phyloP scores from a whole-genome alignment of 202 grass and related monocot species.

The Eragrostis tef region DNA sequence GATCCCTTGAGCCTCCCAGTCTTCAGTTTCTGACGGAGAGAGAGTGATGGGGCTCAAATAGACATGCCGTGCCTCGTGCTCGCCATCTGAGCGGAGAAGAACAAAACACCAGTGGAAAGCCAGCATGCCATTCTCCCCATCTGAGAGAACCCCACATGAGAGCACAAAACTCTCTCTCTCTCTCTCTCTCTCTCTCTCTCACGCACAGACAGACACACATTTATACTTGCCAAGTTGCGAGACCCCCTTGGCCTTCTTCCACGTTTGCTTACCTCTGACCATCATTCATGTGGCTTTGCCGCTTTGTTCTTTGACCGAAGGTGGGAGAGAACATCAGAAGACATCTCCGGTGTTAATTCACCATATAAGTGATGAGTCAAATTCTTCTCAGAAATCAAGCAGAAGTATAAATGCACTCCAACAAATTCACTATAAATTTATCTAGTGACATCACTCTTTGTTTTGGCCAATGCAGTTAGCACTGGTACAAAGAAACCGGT shows the following conservation, averaged over 20 bases:
- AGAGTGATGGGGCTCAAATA: not conserved
- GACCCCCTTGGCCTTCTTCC: not conserved
- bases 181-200: not conserved
- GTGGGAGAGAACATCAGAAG: not conserved
- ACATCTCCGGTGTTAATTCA: no score
- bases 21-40: not conserved
- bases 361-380: not conserved
- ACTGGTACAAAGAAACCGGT: not conserved
- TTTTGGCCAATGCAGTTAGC: not conserved
- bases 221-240: slow-evolving; percentile 34
- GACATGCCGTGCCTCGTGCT: not conserved
- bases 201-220: no score
- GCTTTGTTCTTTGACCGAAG: not conserved
- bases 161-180: not conserved
- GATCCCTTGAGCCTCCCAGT: not conserved
- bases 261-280: not conserved
- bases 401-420: not conserved
- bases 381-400: no score
- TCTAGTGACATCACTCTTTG: not conserved
- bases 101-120: slow-evolving; percentile 44
- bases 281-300: slow-evolving; percentile 1
- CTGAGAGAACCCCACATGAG: slow-evolving; percentile 40
- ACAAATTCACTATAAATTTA: not conserved
- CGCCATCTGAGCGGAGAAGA: not conserved
- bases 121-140: slow-evolving; percentile 42